These are phyloP conservation scores for Chaetoceros tenuissimus DNA, from an alignment of 108 stramenopile species.

Conservation along the genomic window DNA sequence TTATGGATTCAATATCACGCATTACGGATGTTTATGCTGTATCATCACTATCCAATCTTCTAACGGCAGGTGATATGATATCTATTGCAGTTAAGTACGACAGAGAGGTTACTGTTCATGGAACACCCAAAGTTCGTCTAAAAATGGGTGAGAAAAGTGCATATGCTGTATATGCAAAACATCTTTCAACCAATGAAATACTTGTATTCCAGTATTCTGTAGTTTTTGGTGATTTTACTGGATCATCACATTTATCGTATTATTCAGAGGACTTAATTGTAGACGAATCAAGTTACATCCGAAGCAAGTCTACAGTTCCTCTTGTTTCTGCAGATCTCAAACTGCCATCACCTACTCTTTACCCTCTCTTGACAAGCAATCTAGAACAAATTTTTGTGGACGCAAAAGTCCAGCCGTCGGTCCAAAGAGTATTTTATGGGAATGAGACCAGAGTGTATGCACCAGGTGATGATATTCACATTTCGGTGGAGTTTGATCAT, in stretches of 20 bases:
- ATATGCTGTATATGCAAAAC: no score
- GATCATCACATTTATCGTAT: neutral
- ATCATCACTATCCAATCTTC: neutral
- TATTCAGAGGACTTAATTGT: neutral
- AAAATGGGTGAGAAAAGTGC: no score
- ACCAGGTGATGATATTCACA: slow-evolving; percentile 39
- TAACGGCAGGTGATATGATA: neutral
- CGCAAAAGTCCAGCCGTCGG: neutral
- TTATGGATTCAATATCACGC: neutral
- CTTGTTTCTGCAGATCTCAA: neutral
- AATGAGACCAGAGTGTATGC: slow-evolving; percentile 5
- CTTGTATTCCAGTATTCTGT: neutral
- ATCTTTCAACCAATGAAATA: neutral
- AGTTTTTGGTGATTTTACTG: neutral
- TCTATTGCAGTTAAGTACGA: neutral
- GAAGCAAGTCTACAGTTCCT: neutral
- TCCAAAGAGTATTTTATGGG: slow-evolving; percentile 3
- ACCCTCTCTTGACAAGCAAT: neutral
- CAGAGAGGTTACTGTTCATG: neutral
- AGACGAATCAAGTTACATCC: neutral
- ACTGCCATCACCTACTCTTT: neutral
- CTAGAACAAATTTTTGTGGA: neutral
- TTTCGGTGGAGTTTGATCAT: slow-evolving; percentile 29
- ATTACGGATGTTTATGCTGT: neutral
- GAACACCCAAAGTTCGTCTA: neutral